Evolutionary conservation across 106 monocot genomes (phyloP), one percentile per base, ranked within the genome.

Genomic region (Dendrobium huoshanense): DNA sequence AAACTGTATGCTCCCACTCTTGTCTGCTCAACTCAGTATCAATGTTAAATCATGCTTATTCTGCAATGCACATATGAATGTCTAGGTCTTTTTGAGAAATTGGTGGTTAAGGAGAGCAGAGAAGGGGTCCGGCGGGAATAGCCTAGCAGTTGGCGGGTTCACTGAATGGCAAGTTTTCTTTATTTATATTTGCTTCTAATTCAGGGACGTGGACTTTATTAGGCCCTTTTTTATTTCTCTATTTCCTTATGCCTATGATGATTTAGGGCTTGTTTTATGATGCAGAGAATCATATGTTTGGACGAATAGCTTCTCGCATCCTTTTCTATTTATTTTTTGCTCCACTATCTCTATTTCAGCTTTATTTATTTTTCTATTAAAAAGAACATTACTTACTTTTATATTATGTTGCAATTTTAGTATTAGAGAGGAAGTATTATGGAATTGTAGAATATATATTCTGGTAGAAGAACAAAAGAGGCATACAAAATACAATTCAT

Each of bases 51-150:
- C 44, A 3, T 17, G 10, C 42, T 74, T 44, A 17, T 72, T 37
- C 9, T 70, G 11, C 15, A 1, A 74, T 20, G 4, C 2, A 13
- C 0, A 44, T 74, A 6, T 44, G 17, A 20, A 74, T 74, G 43
- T 19, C 19, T 44, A 74, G 74, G 74, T 74, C 41, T 42, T 74
- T n/a, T 6, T 74, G 43, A 16, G 74, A 6, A 44, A 74, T 44
- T 74, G 74, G 74, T 74, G 74, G 74, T 74, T 74, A 43, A 74
- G 43, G 19, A 44, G 20, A 74, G n/a, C 6, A 20, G 74, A 74
- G 41, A 74, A 74, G 9, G 74, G 42, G 42, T 18, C 41, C 13
- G 43, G 44, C 8, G 74, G 41, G 13, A 42, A 43, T 10, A 41
- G 20, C n/a, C 43, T 74, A 43, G 41, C 74, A 44, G 74, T 74